These are phyloP conservation scores for Astragalus membranaceus DNA, from an alignment of 306 rosid species.

Conservation along the genomic window DNA sequence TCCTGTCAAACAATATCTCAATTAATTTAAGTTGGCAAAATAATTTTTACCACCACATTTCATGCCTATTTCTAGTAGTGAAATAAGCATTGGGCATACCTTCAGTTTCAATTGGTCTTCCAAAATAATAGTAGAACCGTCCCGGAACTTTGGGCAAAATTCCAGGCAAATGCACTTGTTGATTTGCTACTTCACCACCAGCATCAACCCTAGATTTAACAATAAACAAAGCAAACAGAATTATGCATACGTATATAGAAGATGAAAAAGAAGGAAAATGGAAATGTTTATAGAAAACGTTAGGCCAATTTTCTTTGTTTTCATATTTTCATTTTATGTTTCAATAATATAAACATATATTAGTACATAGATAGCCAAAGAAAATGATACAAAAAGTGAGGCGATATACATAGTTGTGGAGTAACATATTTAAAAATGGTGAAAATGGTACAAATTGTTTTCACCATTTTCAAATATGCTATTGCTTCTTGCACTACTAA, in stretches of 20 bases:
- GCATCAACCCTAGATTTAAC: conserved; percentile 31
- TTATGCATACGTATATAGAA: neutral
- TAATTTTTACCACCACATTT: neutral
- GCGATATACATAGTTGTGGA: too few relatives aligned
- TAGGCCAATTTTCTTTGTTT: too few relatives aligned
- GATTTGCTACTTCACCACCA: conserved; percentile 75
- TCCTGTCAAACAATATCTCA: conserved; percentile 42
- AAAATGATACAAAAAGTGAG: too few relatives aligned
- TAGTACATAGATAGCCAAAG: too few relatives aligned
- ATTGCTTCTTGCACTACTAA: too few relatives aligned
- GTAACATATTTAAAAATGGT: too few relatives aligned
- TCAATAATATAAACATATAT: too few relatives aligned
- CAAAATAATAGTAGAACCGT: conserved; percentile 70
- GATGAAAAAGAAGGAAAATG: neutral
- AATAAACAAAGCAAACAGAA: neutral
- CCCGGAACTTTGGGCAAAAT: conserved; percentile 78
- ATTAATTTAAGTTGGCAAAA: neutral
- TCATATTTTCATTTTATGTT: too few relatives aligned
- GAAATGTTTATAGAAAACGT: too few relatives aligned
- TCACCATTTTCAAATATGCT: too few relatives aligned
- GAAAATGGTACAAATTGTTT: too few relatives aligned
- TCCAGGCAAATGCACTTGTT: conserved; percentile 62
- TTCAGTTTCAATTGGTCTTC: conserved; percentile 79
- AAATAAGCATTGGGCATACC: conserved; percentile 34
- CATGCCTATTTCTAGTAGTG: neutral